Evolutionary conservation across 768 basidiomycete genomes (phyloP), one percentile per base, ranked within the genome.

Genomic region (Xanthoconium stramineum): DNA sequence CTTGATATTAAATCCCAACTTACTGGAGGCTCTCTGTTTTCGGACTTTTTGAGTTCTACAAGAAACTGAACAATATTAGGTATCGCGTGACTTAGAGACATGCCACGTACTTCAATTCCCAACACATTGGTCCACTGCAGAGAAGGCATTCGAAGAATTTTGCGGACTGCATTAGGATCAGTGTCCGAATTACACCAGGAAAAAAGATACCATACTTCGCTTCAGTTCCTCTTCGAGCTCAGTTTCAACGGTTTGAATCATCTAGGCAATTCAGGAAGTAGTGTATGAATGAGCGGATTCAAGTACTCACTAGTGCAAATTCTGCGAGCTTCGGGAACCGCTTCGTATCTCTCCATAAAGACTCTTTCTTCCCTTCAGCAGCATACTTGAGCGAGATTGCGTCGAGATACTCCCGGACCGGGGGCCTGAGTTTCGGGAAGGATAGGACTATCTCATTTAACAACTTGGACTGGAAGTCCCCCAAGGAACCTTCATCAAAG

Each of bases 161-260:
- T 91, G 17, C 94, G 80, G 47, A 92, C 89, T 91, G 55, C 20
- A 17, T 43, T 12, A 45, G 29, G 15, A 44, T 61, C 39, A 62
- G 52, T 28, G 17, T 38, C 47, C 24, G 44, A 39, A 32, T 53
- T 17, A 44, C 24, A 17, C 9, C 51, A n/a, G 24, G 14, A 42
- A 24, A n/a, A 50, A 42, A 19, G 36, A 66, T 74, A 48, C 7
- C 48, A 45, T 69, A 89, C 89, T 78, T 43, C 78, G 74, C 59
- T 81, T 85, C 33, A 98, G 74, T 68, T 96, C 87, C 36, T 89
- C 83, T 6, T 78, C 69, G 3, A 98, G 78, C 50, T 93, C 89
- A 7, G 78, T 76, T 64, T 91, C 89, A 33, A 88, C 78, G 1
- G 82, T 75, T 66, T 78, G 75, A 15, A 95, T 80, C 43, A 80